phyloP scores from a whole-genome alignment of 768 basidiomycete genomes.

The Polyporus arcularius region DNA sequence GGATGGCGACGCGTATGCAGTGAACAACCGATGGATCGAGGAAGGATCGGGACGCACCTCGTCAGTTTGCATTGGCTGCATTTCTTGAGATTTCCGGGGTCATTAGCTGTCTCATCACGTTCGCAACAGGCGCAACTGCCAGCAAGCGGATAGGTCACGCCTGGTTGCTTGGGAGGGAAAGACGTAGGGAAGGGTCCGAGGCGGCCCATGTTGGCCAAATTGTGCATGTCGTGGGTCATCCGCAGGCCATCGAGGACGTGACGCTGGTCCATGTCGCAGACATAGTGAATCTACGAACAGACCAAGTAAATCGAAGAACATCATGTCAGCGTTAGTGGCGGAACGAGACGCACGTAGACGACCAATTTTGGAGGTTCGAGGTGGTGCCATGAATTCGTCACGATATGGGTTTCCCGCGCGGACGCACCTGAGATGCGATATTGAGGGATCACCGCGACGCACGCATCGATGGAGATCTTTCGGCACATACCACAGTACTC shows the following conservation, averaged over 20 bases:
- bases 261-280: conserved; percentile 11
- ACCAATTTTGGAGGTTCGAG: conserved; percentile 8
- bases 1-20: too few species aligned
- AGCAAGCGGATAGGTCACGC: conserved; percentile 4
- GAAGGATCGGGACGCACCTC: background rate
- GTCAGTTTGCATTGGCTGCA: conserved; percentile 13
- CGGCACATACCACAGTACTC: conserved; percentile 7
- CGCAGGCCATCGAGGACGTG: conserved; percentile 5
- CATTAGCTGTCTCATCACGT: conserved; percentile 6
- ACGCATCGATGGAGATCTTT: too few species aligned
- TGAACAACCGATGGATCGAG: background rate
- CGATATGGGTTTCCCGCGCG: conserved; percentile 9
- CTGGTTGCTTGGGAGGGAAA: background rate
- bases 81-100: background rate
- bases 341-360: conserved; percentile 4
- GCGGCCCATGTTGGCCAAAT: conserved; percentile 1
- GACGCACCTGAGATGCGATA: background rate
- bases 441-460: background rate
- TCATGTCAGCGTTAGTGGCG: background rate
- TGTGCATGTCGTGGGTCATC: background rate
- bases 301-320: background rate
- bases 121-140: conserved; percentile 13
- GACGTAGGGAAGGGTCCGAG: background rate
- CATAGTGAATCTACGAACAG: conserved; percentile 8
- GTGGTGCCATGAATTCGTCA: conserved; percentile 6